phyloP scores from a whole-genome alignment of 192 early-diverging fungal species.

The Linnemannia exigua region DNA sequence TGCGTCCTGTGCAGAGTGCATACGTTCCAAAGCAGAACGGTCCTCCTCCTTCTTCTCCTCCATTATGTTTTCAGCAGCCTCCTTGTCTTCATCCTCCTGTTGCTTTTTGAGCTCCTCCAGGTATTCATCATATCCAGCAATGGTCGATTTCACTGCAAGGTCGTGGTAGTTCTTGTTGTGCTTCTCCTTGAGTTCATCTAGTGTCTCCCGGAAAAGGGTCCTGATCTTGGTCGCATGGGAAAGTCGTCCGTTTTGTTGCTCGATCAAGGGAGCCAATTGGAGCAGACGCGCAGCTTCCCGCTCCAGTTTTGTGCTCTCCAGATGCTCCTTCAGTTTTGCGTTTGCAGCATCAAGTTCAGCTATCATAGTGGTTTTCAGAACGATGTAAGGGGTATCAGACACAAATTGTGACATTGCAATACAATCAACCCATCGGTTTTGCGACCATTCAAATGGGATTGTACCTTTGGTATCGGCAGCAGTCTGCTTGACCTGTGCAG shows the following conservation, averaged over 20 bases:
- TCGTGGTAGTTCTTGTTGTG: conserved; percentile 85
- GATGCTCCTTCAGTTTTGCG: conserved; percentile 18
- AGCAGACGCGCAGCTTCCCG: conserved; percentile 30
- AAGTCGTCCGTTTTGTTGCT: conserved; percentile 31
- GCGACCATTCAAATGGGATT: no score
- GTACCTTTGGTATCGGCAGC: conserved; percentile 40
- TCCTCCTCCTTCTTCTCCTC: conserved; percentile 11
- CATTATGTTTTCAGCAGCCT: conserved; percentile 32
- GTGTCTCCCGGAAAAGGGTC: conserved; percentile 42
- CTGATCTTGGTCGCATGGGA: conserved; percentile 40
- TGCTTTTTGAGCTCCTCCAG: conserved; percentile 60
- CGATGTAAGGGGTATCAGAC: not conserved
- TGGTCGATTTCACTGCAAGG: conserved; percentile 73
- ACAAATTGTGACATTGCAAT: no score
- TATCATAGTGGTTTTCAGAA: not conserved
- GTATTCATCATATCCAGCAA: conserved; percentile 75
- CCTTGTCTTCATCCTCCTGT: conserved; percentile 6
- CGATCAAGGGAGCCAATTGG: conserved; percentile 37
- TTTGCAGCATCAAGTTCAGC: conserved; percentile 20
- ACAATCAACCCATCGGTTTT: no score
- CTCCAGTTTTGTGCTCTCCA: conserved; percentile 35
- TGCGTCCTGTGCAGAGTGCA: not conserved
- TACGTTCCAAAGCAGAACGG: conserved; percentile 18
- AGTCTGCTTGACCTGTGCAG: conserved; percentile 16
- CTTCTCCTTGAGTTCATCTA: conserved; percentile 68